Evolutionary conservation across 805 yeast species (phyloP), one percentile per base, ranked within the genome.

Genomic region (Lipomyces chichibuensis): DNA sequence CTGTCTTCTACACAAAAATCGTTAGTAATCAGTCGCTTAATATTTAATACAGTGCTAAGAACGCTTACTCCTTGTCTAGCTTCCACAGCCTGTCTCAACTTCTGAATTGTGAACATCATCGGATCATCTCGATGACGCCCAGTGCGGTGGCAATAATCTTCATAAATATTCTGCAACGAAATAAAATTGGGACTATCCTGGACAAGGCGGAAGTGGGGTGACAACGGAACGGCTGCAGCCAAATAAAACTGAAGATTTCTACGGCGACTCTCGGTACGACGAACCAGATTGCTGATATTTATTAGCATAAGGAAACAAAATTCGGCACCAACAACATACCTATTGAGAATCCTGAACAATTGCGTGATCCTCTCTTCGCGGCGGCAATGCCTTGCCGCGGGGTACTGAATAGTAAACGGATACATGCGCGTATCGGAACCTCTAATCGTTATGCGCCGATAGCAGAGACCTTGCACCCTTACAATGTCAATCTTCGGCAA

Each of bases 351-450:
- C 71, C 97, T 85, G 83, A 92, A 93, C 70, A 95, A 79, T 77
- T 95, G 99, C 83, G 92, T 89, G 65, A 95, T 88, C 63, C 97
- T 85, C 75, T 95, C 99, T 76, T 95, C 99, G 63, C 99, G 87
- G 76, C 99, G 89, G 73, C 97, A 91, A 74, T 94, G 97, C 73
- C 99, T 87, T 13, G 97, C 97, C 17, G 98, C 96, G 6, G 99
- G 99, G 77, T 90, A 92, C 80, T 95, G 99, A 25, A 95, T 96
- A 0, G 97, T 96, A 82, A 95, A 96, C 58, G 94, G 87, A 78
- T 94, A 97, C 62, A 89, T 77, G 69, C 91, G 86, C 70, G 98
- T 98, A 77, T 95, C 98, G 73, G 91, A 91, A 13, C 98, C 98
- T 59, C 97, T 86, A 55, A 96, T 91, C 59, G 90, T 89, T 65